Evolutionary conservation across 2,329 filamentous ascomycete genomes (phyloP), one percentile per base, ranked within the genome.

Genomic region (Ascochyta koolunga): DNA sequence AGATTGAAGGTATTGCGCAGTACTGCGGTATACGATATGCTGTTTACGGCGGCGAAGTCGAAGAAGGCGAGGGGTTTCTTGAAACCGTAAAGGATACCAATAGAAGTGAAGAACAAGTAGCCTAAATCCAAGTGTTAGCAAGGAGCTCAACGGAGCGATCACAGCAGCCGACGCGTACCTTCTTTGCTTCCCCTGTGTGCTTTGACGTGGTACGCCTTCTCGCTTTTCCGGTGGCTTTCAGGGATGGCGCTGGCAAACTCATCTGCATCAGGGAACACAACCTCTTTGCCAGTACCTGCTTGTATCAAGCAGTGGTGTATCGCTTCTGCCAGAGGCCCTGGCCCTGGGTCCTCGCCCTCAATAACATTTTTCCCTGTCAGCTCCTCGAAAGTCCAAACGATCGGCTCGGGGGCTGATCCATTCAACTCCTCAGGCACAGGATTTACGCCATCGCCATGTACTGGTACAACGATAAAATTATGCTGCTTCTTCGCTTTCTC

Each of bases 1-100:
- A 88, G 79, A 62, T 88, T 88, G 76, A 88, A 88, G 0, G 86
- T 88, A 29, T 85, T 82, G 61, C 86, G 84, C 6, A 88, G 76
- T 16, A 88, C 83, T 35, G 82, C 84, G 4, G 85, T 87, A 73
- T 87, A 88, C 33, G 82, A 85, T 39, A 87, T 81, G 19, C 81
- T 82, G 45, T 83, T 82, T 53, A 88, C 79, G 31, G 78, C 76
- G 41, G 81, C 79, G 56, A 88, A 86, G 8, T 84, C 79, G 66
- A 87, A 86, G 74, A 84, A 87, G 8, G 82, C 70, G 21, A 88
- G 75, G 0, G 86, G 86, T 64, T 88, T 88, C 66, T 87, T 87
- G 78, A 86, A 88, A 35, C 82, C 85, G 65, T 83, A 88, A 35
- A 88, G 70, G 41, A 88, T 83, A 27, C 86, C 86, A 8, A 78